A percentile compares a stretch with the other conserved stretches of the same genome.
Evolutionary conservation across 768 basidiomycete species (phyloP).

Genomic region (Kwoniella mangroviensis): DNA sequence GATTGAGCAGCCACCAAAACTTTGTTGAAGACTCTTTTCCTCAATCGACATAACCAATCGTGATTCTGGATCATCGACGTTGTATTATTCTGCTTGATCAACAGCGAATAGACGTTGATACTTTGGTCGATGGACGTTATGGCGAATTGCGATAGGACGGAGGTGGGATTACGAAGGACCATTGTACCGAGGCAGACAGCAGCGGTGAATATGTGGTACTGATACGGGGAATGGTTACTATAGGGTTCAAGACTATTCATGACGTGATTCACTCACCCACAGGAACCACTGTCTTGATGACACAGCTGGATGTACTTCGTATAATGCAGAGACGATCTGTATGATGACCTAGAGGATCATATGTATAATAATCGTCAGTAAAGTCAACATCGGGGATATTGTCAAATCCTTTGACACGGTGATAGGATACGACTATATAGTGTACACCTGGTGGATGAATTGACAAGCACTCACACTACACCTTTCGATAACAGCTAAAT

Average conservation of each 20-base stretch:
- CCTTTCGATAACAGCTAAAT: constrained; percentile 34
- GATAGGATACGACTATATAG: neutral
- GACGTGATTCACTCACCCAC: constrained; percentile 29
- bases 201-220: constrained; percentile 47
- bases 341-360: constrained; percentile 27
- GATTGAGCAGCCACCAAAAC: constrained; percentile 2
- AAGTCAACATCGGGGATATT: neutral
- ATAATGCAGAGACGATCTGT: constrained; percentile 26
- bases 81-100: constrained; percentile 24
- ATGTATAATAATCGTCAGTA: no score
- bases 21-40: constrained; percentile 25
- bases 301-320: constrained; percentile 20
- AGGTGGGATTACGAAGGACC: constrained; percentile 32
- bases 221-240: neutral
- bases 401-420: neutral
- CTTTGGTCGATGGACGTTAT: constrained; percentile 27
- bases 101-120: constrained; percentile 25
- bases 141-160: constrained; percentile 27
- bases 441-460: neutral
- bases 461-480: constrained; percentile 29
- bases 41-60: constrained; percentile 34
- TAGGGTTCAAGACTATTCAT: neutral
- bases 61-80: constrained; percentile 33
- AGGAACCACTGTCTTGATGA: constrained; percentile 36
- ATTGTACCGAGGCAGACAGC: constrained; percentile 40